These are phyloP conservation scores for Xylaria palmicola DNA, from an alignment of 495 filamentous ascomycete species.

Conservation along the genomic window DNA sequence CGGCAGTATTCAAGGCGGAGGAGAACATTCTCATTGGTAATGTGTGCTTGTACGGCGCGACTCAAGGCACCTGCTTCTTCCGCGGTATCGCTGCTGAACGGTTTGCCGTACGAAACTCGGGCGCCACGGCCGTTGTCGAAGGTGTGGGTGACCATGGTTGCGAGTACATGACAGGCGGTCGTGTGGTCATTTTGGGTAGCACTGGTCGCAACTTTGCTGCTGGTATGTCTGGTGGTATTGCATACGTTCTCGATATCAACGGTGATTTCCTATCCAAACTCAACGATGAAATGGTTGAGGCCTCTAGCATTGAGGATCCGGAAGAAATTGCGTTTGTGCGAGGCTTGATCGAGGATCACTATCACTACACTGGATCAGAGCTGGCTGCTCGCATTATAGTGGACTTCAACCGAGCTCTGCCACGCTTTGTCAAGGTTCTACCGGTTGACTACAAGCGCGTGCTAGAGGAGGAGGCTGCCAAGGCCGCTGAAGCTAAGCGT, in stretches of 20 bases:
- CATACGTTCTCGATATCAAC: conserved; percentile 91
- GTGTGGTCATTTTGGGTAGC: conserved; percentile 82
- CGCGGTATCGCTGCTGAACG: conserved; percentile 95
- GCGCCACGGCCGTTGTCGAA: conserved; percentile 94
- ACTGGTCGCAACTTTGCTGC: conserved; percentile 99
- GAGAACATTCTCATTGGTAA: conserved; percentile 98
- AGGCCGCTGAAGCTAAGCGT: conserved; percentile 78
- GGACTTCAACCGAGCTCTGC: conserved; percentile 94
- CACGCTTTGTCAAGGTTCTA: conserved; percentile 90
- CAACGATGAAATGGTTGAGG: conserved; percentile 98
- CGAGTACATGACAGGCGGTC: conserved; percentile 99
- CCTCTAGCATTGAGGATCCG: conserved; percentile 82
- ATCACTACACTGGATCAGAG: conserved; percentile 98
- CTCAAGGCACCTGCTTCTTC: conserved; percentile 93
- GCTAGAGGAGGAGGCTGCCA: conserved; percentile 79
- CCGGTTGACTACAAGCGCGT: conserved; percentile 98
- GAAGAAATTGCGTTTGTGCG: conserved; percentile 91
- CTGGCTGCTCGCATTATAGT: conserved; percentile 91
- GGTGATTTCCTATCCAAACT: conserved; percentile 92
- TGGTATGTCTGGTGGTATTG: conserved; percentile 99
- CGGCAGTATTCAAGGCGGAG: conserved; percentile 93
- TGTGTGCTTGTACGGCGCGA: conserved; percentile 96
- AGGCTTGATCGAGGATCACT: conserved; percentile 94
- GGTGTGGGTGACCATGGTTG: conserved; percentile 97
- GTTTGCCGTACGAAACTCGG: conserved; percentile 97